These are phyloP conservation scores for Talaromyces marneffei DNA, from an alignment of 2,329 filamentous ascomycete genomes.

Conservation along the genomic window DNA sequence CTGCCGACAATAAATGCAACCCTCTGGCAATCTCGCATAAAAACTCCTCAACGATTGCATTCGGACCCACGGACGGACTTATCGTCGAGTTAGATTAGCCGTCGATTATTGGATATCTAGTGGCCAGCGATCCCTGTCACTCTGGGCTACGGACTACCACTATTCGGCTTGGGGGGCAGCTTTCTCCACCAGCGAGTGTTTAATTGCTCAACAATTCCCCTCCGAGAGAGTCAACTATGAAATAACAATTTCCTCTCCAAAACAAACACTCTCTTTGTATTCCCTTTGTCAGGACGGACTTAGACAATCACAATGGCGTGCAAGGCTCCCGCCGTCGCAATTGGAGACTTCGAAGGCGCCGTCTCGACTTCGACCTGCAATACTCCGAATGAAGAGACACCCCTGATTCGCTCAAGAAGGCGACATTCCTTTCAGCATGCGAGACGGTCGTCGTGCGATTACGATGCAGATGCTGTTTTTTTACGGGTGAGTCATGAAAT, in stretches of 20 bases:
- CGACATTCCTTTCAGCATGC: conserved; percentile 43
- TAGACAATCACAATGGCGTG: conserved; percentile 29
- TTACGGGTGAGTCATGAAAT: conserved; percentile 29
- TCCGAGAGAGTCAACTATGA: neutral
- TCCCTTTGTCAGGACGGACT: too few relatives aligned
- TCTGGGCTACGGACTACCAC: too few relatives aligned
- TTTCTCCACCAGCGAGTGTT: neutral
- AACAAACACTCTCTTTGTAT: too few relatives aligned
- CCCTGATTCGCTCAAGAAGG: conserved; percentile 35
- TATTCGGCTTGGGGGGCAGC: too few relatives aligned
- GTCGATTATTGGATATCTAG: neutral
- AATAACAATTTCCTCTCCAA: neutral
- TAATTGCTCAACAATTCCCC: conserved; percentile 3
- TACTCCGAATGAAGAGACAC: conserved; percentile 29
- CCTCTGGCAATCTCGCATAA: neutral
- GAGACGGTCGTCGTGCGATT: conserved; percentile 39
- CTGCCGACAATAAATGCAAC: neutral
- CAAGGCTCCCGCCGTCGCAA: conserved; percentile 34
- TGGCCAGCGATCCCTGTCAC: conserved; percentile 6
- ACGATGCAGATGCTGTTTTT: conserved; percentile 42
- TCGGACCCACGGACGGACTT: neutral
- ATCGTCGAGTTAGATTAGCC: neutral
- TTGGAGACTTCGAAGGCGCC: conserved; percentile 31
- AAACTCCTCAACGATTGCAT: neutral
- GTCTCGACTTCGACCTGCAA: conserved; percentile 22